Conservation (phyloP, 768 basidiomycete species). For the Boletus coccyginus region DNA sequence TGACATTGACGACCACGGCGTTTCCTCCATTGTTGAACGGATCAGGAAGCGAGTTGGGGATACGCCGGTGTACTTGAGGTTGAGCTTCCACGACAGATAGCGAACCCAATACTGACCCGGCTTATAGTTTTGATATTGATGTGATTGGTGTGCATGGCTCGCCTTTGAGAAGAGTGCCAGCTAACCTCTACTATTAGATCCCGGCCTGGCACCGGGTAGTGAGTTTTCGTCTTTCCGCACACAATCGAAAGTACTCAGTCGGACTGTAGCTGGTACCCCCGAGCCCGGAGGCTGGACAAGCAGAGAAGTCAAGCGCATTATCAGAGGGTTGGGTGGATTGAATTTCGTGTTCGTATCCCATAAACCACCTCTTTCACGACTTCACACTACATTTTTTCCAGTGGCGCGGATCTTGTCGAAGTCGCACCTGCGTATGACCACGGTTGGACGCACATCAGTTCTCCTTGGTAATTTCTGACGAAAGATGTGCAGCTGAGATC, state of each 20-base stretch:
- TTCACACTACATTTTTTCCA: background rate
- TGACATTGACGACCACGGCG: constrained; percentile 80
- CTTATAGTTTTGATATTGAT: constrained; percentile 70
- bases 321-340: constrained; percentile 74
- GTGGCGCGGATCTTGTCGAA: constrained; percentile 25
- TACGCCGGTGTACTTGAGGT: constrained; percentile 74
- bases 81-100: background rate
- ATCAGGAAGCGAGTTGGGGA: constrained; percentile 73
- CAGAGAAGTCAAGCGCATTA: constrained; percentile 76
- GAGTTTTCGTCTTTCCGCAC: constrained; percentile 25
- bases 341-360: constrained; percentile 62
- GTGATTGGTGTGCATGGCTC: constrained; percentile 54
- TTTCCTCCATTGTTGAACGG: constrained; percentile 62
- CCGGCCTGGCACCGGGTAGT: constrained; percentile 78
- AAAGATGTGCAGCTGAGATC: constrained; percentile 30
- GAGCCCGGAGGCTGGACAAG: constrained; percentile 85
- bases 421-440: constrained; percentile 29
- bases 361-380: background rate
- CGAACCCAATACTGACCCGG: background rate
- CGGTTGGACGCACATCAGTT: constrained; percentile 9
- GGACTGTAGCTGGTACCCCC: constrained; percentile 67
- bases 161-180: background rate
- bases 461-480: constrained; percentile 4
- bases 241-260: background rate
- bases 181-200: constrained; percentile 45